These are phyloP conservation scores for Xanthoconium separans DNA, from an alignment of 1,284 basidiomycete genomes.

Conservation along the genomic window DNA sequence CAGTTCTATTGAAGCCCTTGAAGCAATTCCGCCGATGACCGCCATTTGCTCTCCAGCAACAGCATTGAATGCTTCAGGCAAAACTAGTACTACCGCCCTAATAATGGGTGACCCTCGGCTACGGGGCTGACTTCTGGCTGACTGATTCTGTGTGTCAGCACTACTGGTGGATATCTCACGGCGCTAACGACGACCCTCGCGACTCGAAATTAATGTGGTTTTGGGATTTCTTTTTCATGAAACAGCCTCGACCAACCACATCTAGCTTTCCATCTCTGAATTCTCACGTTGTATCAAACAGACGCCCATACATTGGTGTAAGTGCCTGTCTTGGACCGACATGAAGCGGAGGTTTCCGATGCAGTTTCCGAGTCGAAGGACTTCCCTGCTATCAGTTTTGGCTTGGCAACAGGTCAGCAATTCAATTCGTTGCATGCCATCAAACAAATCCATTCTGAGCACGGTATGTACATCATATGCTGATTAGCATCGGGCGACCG, in stretches of 20 bases:
- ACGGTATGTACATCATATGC: slow-evolving; percentile 26
- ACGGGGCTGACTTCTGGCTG: not conserved
- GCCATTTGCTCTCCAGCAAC: not conserved
- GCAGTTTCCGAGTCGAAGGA: slow-evolving; percentile 36
- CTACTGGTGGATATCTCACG: not conserved
- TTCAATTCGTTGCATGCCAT: slow-evolving; percentile 3
- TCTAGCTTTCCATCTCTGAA: slow-evolving; percentile 58
- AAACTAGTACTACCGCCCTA: no score
- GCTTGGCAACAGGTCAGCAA: slow-evolving; percentile 58
- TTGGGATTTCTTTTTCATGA: slow-evolving; percentile 58
- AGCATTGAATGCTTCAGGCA: no score
- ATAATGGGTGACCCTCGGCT: not conserved
- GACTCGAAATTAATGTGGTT: slow-evolving; percentile 61
- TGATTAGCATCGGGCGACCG: slow-evolving; percentile 67
- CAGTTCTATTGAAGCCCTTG: not conserved
- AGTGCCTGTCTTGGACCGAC: no score
- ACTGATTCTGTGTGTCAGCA: not conserved
- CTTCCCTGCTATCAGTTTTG: slow-evolving; percentile 57
- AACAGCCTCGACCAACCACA: slow-evolving; percentile 55
- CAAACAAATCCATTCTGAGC: slow-evolving; percentile 36
- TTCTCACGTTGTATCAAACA: slow-evolving; percentile 41
- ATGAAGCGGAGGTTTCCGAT: no score
- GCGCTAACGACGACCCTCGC: not conserved
- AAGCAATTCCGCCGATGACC: not conserved
- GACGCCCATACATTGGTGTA: no score